Percentiles rank a stretch among this genome's conserved stretches.
phyloP scores from a whole-genome alignment of 2,329 filamentous ascomycete genomes.

The Fusarium avenaceum region DNA sequence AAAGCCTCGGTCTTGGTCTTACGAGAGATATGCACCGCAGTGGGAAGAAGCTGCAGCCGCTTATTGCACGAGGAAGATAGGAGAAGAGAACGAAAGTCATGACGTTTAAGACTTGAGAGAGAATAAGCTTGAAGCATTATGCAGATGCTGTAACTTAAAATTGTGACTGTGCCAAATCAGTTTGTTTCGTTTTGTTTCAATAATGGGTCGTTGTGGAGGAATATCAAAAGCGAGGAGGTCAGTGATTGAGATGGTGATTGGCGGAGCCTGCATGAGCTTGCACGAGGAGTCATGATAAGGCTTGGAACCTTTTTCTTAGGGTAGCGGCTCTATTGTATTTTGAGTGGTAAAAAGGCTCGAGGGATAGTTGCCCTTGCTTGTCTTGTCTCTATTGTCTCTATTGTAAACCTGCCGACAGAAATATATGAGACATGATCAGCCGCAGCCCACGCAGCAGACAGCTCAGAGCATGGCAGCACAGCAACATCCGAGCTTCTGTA shows the following conservation, averaged over 20 bases:
- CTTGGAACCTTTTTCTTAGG: constrained; percentile 11
- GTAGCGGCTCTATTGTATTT: constrained; percentile 20
- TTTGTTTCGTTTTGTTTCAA: constrained; percentile 21
- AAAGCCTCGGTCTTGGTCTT: constrained; percentile 13
- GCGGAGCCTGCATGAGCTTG: constrained; percentile 25
- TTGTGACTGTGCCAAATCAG: constrained; percentile 9
- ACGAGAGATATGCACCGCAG: constrained; percentile 7
- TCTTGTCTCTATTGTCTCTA: neutral
- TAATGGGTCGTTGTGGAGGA: constrained; percentile 19
- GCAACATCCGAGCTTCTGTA: constrained; percentile 26
- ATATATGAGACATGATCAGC: constrained; percentile 16
- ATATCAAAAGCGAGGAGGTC: constrained; percentile 28
- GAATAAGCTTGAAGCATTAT: constrained; percentile 36
- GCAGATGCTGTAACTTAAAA: constrained; percentile 22
- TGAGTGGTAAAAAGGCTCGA: neutral
- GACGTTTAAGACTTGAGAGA: constrained; percentile 29
- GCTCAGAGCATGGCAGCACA: neutral
- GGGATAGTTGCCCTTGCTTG: constrained; percentile 7
- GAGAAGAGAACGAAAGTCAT: constrained; percentile 32
- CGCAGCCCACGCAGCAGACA: constrained; percentile 4
- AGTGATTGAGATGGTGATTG: constrained; percentile 24
- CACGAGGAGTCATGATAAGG: constrained; percentile 41
- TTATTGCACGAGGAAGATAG: constrained; percentile 12
- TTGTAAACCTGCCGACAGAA: constrained; percentile 6
- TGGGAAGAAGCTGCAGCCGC: neutral